Percentiles rank a stretch among this genome's conserved stretches.
Evolutionary conservation across 208 protist genomes (phyloP).

Genomic region (Trypanosoma boissoni): DNA sequence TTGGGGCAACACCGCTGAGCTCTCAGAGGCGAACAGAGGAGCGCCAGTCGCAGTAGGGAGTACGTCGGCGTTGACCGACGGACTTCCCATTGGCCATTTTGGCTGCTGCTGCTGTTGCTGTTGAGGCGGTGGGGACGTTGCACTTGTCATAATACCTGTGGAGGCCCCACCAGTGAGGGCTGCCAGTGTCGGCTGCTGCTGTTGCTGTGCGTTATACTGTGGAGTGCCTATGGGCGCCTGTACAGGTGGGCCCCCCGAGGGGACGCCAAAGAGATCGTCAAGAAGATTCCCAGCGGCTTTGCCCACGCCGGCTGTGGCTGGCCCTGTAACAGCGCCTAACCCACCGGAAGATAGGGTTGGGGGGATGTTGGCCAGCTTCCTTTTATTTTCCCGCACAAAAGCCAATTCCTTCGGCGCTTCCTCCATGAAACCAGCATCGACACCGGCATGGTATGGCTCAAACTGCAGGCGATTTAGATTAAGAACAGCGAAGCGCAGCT

Average conservation of each 20-base stretch:
- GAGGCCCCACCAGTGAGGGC: too few species aligned
- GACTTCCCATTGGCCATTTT: too few species aligned
- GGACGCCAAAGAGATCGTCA: conserved; percentile 76
- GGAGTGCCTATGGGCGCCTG: conserved; percentile 1
- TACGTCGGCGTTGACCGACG: too few species aligned
- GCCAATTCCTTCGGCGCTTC: conserved; percentile 71
- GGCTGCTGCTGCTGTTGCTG: too few species aligned
- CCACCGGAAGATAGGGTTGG: conserved; percentile 3
- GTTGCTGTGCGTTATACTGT: too few species aligned
- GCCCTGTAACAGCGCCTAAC: neutral
- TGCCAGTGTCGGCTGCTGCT: too few species aligned
- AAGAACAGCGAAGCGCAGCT: conserved; percentile 63
- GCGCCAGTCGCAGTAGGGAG: too few species aligned
- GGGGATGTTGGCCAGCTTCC: conserved; percentile 41
- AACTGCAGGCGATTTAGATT: conserved; percentile 82
- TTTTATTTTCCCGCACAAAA: conserved; percentile 74
- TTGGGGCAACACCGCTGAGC: too few species aligned
- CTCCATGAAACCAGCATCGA: conserved; percentile 67
- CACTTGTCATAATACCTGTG: too few species aligned
- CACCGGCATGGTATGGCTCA: conserved; percentile 75
- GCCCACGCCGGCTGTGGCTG: neutral
- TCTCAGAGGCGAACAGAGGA: too few species aligned
- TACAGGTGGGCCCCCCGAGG: neutral
- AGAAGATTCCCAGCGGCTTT: conserved; percentile 39
- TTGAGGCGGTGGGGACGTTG: too few species aligned